A percentile compares a stretch with the other conserved stretches of the same genome.
Evolutionary conservation across 2,329 filamentous ascomycete genomes (phyloP).

Genomic region (Aspergillus cejpii): DNA sequence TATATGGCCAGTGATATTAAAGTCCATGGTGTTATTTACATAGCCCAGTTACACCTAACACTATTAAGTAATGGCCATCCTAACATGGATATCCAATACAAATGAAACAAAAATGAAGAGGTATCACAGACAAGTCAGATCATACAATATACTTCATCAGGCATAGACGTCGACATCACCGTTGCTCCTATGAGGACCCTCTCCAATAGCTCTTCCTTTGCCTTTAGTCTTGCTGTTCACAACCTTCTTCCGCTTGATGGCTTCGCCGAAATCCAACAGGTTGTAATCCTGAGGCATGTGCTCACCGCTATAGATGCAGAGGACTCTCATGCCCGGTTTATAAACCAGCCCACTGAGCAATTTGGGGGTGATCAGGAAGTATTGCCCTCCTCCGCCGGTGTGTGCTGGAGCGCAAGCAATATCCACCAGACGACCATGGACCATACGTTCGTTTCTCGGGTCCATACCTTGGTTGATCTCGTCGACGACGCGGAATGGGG

Average conservation of each 20-base stretch:
- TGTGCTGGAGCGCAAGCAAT: constrained; percentile 66
- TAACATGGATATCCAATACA: background rate
- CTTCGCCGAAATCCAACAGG: constrained; percentile 34
- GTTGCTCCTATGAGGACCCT: constrained; percentile 1
- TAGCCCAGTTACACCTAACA: background rate
- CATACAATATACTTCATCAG: constrained; percentile 8
- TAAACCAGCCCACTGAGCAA: constrained; percentile 79
- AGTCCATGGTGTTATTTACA: background rate
- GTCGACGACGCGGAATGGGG: constrained; percentile 95
- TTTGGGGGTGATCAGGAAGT: constrained; percentile 98
- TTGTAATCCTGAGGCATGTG: constrained; percentile 41
- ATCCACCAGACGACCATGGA: constrained; percentile 96
- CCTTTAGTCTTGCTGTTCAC: constrained; percentile 17
- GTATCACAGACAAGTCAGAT: constrained; percentile 1
- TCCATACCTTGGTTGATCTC: constrained; percentile 99
- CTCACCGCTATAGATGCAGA: constrained; percentile 90
- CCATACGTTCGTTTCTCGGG: constrained; percentile 94
- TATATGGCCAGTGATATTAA: too few relatives aligned
- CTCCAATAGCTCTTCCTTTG: constrained; percentile 12
- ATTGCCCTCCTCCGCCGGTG: constrained; percentile 55
- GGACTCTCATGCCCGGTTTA: constrained; percentile 81
- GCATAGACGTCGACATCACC: constrained; percentile 18
- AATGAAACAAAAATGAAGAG: background rate
- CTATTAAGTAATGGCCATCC: too few relatives aligned
- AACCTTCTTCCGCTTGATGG: constrained; percentile 31